Evolutionary conservation across 352 stramenopile species (phyloP), one percentile per base, ranked within the genome.

Genomic region (Halophytophthora batemanensis): DNA sequence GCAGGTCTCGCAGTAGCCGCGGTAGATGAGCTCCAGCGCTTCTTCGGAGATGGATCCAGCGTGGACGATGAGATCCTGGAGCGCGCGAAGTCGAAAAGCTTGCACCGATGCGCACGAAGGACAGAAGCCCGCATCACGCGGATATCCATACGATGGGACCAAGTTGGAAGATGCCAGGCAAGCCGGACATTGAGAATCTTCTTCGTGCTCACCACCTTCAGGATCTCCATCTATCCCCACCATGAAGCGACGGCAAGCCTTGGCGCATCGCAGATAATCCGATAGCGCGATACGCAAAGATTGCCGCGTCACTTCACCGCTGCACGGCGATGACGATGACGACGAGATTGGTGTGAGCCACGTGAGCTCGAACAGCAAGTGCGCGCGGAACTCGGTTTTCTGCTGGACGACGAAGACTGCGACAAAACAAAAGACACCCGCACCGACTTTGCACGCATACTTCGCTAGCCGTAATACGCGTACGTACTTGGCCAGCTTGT

Each of bases 381-480:
- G 64, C 2, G 71, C 53, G 5, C 74, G 69, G 45, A 78, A 87
- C 42, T 85, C 69, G 1, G 66, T 77, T 47, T 85, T 87, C 23
- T 82, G 67, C 49, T 87, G 77, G 11, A 87, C 77, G 22, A 82
- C 22, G 4, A 61, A 73, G 3, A 74, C n/a, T 0, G 61, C 57
- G 10, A 72, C 50, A 12, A 87, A 66, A 40, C 59, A 68, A 23
- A 74, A 83, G 11, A 57, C 17, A 12, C 61, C 23, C 8, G 25
- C 25, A 22, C 54, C 59, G 21, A 82, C 50, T 46, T 72, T 74
- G 34, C 56, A 66, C 3, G 69, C 73, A 19, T 80, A 78, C 25
- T 57, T 70, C 14, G 63, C 48, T 15, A 87, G 56, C 2, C 64
- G 71, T 15, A 82, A 34, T 2, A 76, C 69, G 7, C 74, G 73